Percentiles rank a stretch among this genome's conserved stretches.
Evolutionary conservation across 192 early-diverging fungal genomes (phyloP).

Genomic region (Podila horticola): DNA sequence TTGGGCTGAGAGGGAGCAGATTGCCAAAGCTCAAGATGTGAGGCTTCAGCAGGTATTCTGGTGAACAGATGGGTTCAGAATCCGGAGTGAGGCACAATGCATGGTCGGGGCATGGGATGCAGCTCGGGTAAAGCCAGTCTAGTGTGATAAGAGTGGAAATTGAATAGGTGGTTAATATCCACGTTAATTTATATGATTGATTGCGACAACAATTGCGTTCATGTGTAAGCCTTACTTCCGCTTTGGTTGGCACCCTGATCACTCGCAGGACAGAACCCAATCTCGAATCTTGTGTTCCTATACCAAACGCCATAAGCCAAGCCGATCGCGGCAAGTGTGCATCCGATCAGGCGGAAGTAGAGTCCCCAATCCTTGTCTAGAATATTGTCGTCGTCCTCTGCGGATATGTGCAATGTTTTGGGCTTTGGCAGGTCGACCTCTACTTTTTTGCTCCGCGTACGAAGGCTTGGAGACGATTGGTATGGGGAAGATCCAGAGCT

Average conservation of each 20-base stretch:
- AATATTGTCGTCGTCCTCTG: conserved; percentile 3
- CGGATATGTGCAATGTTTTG: conserved; percentile 3
- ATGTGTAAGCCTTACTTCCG: background rate
- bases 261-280: conserved; percentile 34
- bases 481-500: background rate
- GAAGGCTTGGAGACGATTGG: conserved; percentile 6
- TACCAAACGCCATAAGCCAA: conserved; percentile 49
- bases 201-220: background rate
- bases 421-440: conserved; percentile 12
- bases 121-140: conserved; percentile 48
- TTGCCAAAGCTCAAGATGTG: conserved; percentile 52
- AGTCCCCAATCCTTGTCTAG: conserved; percentile 11
- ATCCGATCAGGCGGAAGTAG: background rate
- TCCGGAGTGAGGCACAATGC: conserved; percentile 37
- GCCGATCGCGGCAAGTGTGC: conserved; percentile 9
- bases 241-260: background rate
- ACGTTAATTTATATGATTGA: background rate
- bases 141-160: background rate
- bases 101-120: conserved; percentile 56
- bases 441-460: conserved; percentile 1
- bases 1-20: conserved; percentile 40
- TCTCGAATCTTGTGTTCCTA: conserved; percentile 38
- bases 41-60: conserved; percentile 44
- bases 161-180: no score
- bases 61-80: conserved; percentile 33